Evolutionary conservation across 768 basidiomycete species (phyloP), one percentile per base, ranked within the genome.

Genomic region (Mycena sanguinolenta): DNA sequence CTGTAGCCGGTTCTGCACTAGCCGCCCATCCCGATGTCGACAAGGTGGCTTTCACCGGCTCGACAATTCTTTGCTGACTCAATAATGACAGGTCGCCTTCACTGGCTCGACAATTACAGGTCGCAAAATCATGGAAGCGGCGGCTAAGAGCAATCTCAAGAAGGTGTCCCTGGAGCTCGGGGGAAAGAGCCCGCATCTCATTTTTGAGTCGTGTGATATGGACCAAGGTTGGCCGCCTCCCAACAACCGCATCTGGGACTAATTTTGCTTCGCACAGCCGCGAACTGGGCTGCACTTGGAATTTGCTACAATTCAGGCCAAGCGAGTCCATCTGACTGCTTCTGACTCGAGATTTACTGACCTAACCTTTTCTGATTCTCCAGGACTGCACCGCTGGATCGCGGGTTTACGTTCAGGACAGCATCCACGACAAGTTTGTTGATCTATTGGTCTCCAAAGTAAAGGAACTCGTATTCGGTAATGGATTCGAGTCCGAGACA

Each of bases 331-430:
- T n/a, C n/a, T n/a, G n/a, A n/a, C n/a, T n/a, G n/a, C n/a, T n/a
- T n/a, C n/a, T n/a, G n/a, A n/a, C n/a, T n/a, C n/a, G n/a, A n/a
- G n/a, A n/a, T n/a, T n/a, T n/a, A n/a, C n/a, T n/a, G n/a, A n/a
- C n/a, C n/a, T n/a, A n/a, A n/a, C n/a, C n/a, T n/a, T n/a, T n/a
- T n/a, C n/a, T n/a, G n/a, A n/a, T n/a, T n/a, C n/a, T n/a, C n/a
- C n/a, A n/a, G n/a, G 94, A 95, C 77, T 98, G 97, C 80, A 95
- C 94, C 4, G 96, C 96, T 27, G 95, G 97, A 46, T 97, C 95
- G 38, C 89, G 97, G 17, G 82, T 96, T 42, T 96, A 94, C 77
- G 95, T 95, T 25, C 96, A 98, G 77, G 92, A 96, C 14, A 73
- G 65, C 39, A 39, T 39, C 16, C 16, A 39, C 39, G 39, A 12